A percentile compares a stretch with the other conserved stretches of the same genome.
These are phyloP conservation scores for Naganishia friedmannii DNA, from an alignment of 768 basidiomycete species.

Conservation along the genomic window DNA sequence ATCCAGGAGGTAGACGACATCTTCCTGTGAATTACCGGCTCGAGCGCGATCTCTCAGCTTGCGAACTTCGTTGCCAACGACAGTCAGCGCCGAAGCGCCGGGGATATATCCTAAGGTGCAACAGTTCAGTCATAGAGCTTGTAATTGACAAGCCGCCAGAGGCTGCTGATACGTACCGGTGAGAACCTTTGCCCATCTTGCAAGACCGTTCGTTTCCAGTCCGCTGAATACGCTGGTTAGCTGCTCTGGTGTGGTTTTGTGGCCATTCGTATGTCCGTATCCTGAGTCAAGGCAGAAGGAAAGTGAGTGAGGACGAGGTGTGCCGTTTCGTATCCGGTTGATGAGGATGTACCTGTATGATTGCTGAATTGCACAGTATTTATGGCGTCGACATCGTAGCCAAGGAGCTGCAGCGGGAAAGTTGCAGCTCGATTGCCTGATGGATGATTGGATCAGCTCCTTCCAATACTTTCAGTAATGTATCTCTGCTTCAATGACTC, in stretches of 20 bases:
- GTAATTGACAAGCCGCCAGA: not conserved
- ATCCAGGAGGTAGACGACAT: constrained; percentile 81
- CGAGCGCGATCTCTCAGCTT: constrained; percentile 60
- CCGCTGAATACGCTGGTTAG: constrained; percentile 69
- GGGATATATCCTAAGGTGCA: constrained; percentile 74
- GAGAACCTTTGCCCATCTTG: constrained; percentile 68
- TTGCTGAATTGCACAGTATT: constrained; percentile 95
- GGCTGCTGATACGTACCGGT: constrained; percentile 60
- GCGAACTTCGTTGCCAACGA: constrained; percentile 63
- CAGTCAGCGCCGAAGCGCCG: constrained; percentile 69
- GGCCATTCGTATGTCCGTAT: constrained; percentile 76
- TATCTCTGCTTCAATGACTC: constrained; percentile 33
- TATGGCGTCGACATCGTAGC: constrained; percentile 92
- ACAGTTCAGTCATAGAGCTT: not conserved
- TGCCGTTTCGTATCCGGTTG: not conserved
- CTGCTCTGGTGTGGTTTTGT: constrained; percentile 72
- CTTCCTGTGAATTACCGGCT: constrained; percentile 56
- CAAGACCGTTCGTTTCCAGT: constrained; percentile 72
- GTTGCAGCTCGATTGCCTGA: constrained; percentile 63
- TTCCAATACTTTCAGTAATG: not conserved
- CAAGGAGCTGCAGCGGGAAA: constrained; percentile 62
- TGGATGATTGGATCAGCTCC: not conserved
- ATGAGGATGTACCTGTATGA: constrained; percentile 66
- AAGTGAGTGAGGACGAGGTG: not conserved
- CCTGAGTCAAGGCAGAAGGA: constrained; percentile 56